Percentiles rank a stretch among this genome's conserved stretches.
These are phyloP conservation scores for Oldenlandia corymbosa DNA, from an alignment of 257 asterid genomes.

Conservation along the genomic window DNA sequence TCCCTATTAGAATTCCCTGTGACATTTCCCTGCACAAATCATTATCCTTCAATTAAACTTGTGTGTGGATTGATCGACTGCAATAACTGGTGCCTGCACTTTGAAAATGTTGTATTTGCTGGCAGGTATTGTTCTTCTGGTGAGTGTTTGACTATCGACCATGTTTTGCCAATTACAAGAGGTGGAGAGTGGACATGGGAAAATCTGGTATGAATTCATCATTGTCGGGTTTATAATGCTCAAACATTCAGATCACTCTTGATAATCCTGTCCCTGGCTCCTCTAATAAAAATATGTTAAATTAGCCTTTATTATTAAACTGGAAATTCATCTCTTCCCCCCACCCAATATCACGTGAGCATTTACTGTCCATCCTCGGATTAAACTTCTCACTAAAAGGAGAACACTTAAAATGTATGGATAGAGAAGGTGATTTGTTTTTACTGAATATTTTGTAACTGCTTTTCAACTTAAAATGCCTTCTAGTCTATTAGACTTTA, in stretches of 20 bases:
- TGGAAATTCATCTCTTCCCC: background rate
- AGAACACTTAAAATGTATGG: background rate
- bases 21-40: no score
- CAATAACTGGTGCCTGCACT: background rate
- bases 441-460: background rate
- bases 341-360: background rate
- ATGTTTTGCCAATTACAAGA: slow-evolving; percentile 70
- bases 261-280: no score
- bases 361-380: background rate
- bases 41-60: no score
- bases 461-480: no score
- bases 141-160: slow-evolving; percentile 82
- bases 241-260: background rate
- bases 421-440: background rate
- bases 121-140: slow-evolving; percentile 68
- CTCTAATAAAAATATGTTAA: no score
- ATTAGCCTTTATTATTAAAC: background rate
- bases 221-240: no score
- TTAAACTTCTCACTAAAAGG: background rate
- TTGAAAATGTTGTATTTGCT: slow-evolving; percentile 8
- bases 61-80: background rate
- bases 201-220: slow-evolving; percentile 65
- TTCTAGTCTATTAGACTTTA: background rate
- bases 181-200: slow-evolving; percentile 98
- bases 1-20: no score